phyloP scores from a whole-genome alignment of 2,329 filamentous ascomycete genomes.

The Trichoderma semiorbis region DNA sequence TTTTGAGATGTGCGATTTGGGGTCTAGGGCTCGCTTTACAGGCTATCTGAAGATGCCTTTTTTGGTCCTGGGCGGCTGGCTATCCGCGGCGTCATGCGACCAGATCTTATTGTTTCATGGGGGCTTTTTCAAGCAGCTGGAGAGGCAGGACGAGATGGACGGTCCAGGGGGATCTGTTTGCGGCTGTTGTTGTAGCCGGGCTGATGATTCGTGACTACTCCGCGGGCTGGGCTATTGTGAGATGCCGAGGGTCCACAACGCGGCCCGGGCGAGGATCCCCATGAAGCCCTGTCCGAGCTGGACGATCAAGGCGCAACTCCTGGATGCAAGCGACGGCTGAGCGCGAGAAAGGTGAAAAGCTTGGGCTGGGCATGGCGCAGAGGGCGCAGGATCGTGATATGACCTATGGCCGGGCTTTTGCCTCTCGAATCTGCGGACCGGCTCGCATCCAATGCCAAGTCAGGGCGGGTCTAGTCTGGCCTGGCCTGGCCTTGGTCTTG shows the following conservation, averaged over 20 bases:
- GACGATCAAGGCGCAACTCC: not conserved
- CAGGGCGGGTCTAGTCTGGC: not conserved
- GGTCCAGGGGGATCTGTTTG: not conserved
- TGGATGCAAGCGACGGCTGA: not conserved
- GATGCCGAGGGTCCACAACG: slow-evolving; percentile 6
- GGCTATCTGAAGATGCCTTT: slow-evolving; percentile 7
- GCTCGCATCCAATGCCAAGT: not conserved
- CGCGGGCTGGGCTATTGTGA: not conserved
- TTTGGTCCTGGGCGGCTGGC: slow-evolving; percentile 5
- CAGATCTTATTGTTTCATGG: slow-evolving; percentile 9
- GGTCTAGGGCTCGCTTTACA: not conserved
- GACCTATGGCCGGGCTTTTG: not conserved
- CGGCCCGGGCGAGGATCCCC: slow-evolving; percentile 17
- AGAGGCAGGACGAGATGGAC: not conserved
- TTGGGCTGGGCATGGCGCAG: not conserved
- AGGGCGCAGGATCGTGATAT: not conserved
- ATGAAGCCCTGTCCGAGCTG: not conserved
- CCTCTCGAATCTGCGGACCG: not conserved
- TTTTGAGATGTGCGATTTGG: slow-evolving; percentile 16
- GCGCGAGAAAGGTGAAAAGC: not conserved
- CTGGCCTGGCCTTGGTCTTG: not conserved
- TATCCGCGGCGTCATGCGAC: slow-evolving; percentile 15
- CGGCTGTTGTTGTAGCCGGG: not conserved
- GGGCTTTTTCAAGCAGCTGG: not conserved
- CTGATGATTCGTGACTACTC: not conserved